Base-by-base conservation (phyloP, 208 protist genomes). In the Wallacemonas sp. region DNA sequence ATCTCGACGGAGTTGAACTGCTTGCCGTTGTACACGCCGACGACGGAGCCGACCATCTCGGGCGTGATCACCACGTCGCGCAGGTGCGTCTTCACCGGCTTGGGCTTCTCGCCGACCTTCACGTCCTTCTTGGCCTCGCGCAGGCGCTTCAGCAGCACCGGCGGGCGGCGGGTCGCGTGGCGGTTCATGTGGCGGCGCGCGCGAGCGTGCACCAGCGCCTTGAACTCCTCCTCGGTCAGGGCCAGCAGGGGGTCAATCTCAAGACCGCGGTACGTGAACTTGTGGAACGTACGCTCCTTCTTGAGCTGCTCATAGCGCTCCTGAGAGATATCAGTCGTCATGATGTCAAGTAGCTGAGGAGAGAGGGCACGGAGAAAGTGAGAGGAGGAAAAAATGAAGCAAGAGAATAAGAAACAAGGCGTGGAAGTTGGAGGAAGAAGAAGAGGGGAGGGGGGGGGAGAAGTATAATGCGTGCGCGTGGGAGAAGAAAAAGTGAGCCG, bases 11-110 rank as follows among this genome's bases (percentile, higher is more conserved):
- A 76, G 80, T 95, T 98, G 93, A 99, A 99, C 67, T 82, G 74
- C 82, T 99, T 99, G 48, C 99, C 99, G 87, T 99, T 99, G 97
- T 99, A 99, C 58, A 99, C 95, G 81, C 95, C 99, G 67, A 99
- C 91, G 24, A 99, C 75, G 44, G 88, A 97, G 58, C 98, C 99
- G 54, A 99, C 98, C 99, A 99, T 99, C 85, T 99, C 98, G 62
- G 99, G 99, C 44, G 99, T 92, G 75, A 99, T 98, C 74, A 99
- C 95, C 83, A 99, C 99, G 83, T 99, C 92, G 75, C 99, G 90
- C 47, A 99, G 95, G 90, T 99, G 99, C 44, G 99, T 99, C 87
- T 99, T 99, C 61, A 99, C 91, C 19, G 87, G 68, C 46, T 93
- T 88, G 39, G 99, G 98, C 90, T 99, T 99, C 90, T 99, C 98